Percentiles rank a stretch among this genome's conserved stretches.
Evolutionary conservation across 139 green algal genomes (phyloP).

Genomic region (Nannochloris sp.): DNA sequence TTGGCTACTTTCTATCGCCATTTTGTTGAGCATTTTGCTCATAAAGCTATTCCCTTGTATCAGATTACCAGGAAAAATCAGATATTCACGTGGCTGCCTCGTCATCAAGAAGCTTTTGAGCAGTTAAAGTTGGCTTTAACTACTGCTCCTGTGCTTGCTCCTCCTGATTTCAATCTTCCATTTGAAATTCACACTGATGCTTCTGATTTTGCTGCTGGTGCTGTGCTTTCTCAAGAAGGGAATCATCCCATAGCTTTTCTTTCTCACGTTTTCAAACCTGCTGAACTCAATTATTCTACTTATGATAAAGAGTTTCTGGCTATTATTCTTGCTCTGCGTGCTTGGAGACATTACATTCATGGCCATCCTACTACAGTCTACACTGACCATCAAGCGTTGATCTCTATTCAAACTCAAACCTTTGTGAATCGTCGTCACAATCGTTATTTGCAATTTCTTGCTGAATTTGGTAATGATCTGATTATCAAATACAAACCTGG

Average conservation of each 20-base stretch:
- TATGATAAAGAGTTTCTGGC: conserved; percentile 41
- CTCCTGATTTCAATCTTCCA: too few species aligned
- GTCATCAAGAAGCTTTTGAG: conserved; percentile 18
- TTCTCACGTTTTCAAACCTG: conserved; percentile 13
- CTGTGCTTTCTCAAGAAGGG: too few species aligned
- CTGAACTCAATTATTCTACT: conserved; percentile 37
- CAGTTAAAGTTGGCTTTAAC: neutral
- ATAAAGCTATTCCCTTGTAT: conserved; percentile 29
- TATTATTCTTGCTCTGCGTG: conserved; percentile 14
- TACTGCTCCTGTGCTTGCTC: too few species aligned
- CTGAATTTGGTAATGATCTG: conserved; percentile 21
- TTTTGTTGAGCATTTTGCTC: conserved; percentile 33
- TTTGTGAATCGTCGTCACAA: neutral
- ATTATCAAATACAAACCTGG: conserved; percentile 28
- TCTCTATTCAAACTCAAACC: conserved; percentile 13
- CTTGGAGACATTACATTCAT: conserved; percentile 38
- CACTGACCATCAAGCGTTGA: conserved; percentile 35
- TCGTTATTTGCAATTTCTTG: conserved; percentile 19
- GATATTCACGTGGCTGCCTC: conserved; percentile 13
- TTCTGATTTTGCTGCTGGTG: too few species aligned
- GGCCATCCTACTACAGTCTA: conserved; percentile 2
- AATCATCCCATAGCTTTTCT: conserved; percentile 30
- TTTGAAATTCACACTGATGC: too few species aligned
- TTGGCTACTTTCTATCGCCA: conserved; percentile 42
- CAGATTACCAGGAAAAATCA: conserved; percentile 17